Evolutionary conservation across 768 basidiomycete genomes (phyloP), one percentile per base, ranked within the genome.

Genomic region (Kwoniella sp.): DNA sequence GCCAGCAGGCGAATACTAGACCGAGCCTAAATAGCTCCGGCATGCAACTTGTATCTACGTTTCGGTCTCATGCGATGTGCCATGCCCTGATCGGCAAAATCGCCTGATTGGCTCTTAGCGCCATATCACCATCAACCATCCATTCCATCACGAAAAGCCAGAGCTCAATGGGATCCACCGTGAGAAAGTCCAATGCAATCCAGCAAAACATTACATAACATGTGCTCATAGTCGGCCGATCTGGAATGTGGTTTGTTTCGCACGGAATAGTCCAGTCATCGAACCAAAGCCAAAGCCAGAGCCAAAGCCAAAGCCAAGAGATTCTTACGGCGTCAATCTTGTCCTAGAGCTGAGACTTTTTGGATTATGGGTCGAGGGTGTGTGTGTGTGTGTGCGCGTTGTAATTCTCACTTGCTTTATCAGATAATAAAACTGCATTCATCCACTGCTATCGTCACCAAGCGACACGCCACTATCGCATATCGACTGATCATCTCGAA

Each of bases 161-260:
- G n/a, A n/a, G 17, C 40, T 19, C 17, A 44, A 44, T n/a, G n/a
- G n/a, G n/a, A n/a, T n/a, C n/a, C n/a, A n/a, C n/a, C n/a, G n/a
- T n/a, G n/a, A n/a, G n/a, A n/a, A n/a, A n/a, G n/a, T n/a, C n/a
- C n/a, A n/a, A n/a, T n/a, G n/a, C n/a, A n/a, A n/a, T n/a, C n/a
- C n/a, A n/a, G n/a, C n/a, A n/a, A n/a, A n/a, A n/a, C n/a, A n/a
- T 44, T 44, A 44, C 40, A 44, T 44, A 44, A 44, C 17, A 44
- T 3, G 8, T 44, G 10, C 40, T 10, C 10, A 10, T 19, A 44
- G 17, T 44, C 40, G 40, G 40, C 40, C 40, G 40, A 44, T 44
- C 33, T 44, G 40, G 40, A 44, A 44, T 19, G 40, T 19, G 7
- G 10, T 3, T n/a, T 10, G 10, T 19, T 44, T 9, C 8, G 17